Base-by-base conservation (phyloP, 805 yeast genomes). In the Ogataea henricii region DNA sequence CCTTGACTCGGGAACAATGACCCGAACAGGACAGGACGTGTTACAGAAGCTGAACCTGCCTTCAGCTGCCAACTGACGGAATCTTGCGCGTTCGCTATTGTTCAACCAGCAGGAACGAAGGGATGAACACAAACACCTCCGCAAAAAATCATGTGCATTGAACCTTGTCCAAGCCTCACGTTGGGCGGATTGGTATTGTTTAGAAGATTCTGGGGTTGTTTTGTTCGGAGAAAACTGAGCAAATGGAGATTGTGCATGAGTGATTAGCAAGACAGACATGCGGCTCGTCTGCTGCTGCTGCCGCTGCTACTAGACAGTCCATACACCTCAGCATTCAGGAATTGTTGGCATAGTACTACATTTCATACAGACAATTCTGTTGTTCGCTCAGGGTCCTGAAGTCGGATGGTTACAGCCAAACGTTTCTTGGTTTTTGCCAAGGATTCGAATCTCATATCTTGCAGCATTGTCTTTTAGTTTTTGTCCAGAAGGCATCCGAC, bases 181-280 rank as follows among this genome's bases (percentile, higher is more conserved):
- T 30, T 5, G 8, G 18, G 16, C 8, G 34, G 17, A 30, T 30
- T 30, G 4, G 8, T 17, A 37, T 37, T 37, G 40, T 37, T 37
- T 37, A 12, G 26, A 14, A 37, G 14, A 23, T 23, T 37, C 40
- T 37, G 40, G 40, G 40, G 40, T 37, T 23, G 39, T 4, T 20
- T 35, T 7, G 17, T n/a, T 5, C 6, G 17, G 16, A 6, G 17
- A 8, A 5, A 20, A 20, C 10, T 10, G 27, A 35, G 16, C 8
- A 5, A 30, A 30, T 4, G 17, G 18, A 14, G 34, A n/a, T 30
- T n/a, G 4, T 30, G 34, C 34, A 30, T 30, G 18, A 30, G 18
- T 4, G 34, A 30, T 30, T 30, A 13, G 34, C 26, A 35, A 35
- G 26, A 20, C 26, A 21, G 18, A 35, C 17, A 20, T 35, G 26